These are phyloP conservation scores for Oryza australiensis DNA, from an alignment of 176 grass and related monocot species.

Conservation along the genomic window DNA sequence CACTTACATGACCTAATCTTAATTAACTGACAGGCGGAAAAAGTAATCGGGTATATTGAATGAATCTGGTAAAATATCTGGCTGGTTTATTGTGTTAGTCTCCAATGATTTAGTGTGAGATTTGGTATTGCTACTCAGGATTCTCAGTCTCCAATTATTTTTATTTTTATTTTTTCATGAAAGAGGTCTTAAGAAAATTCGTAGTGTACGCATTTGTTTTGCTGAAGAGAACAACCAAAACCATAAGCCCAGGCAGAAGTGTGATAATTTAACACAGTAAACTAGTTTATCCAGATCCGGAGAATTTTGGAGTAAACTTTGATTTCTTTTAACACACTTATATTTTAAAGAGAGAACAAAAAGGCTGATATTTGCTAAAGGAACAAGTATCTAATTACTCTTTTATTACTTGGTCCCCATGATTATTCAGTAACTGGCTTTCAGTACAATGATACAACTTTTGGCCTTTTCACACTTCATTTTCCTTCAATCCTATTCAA, in stretches of 20 bases:
- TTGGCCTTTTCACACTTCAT: constrained; percentile 38
- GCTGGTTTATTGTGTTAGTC: background rate
- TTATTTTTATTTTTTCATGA: constrained; percentile 4
- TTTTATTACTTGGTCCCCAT: constrained; percentile 44
- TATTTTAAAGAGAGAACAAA: background rate
- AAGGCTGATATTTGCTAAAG: constrained; percentile 23
- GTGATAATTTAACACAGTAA: background rate
- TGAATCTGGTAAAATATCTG: constrained; percentile 34
- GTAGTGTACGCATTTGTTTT: background rate
- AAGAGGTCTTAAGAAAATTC: background rate
- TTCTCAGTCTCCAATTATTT: no score
- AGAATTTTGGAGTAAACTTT: background rate
- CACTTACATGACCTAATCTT: constrained; percentile 3
- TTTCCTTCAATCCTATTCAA: constrained; percentile 5
- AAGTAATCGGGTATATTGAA: background rate
- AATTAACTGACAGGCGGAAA: constrained; percentile 4
- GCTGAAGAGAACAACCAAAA: background rate
- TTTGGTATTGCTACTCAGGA: background rate
- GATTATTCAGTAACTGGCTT: constrained; percentile 16
- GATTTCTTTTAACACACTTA: background rate
- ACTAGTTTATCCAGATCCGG: background rate
- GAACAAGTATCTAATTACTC: constrained; percentile 14
- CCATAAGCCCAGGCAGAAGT: background rate
- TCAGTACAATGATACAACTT: constrained; percentile 15
- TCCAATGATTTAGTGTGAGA: background rate